phyloP scores from a whole-genome alignment of 2,329 filamentous ascomycete genomes.

The Corniculantispora saksenae region DNA sequence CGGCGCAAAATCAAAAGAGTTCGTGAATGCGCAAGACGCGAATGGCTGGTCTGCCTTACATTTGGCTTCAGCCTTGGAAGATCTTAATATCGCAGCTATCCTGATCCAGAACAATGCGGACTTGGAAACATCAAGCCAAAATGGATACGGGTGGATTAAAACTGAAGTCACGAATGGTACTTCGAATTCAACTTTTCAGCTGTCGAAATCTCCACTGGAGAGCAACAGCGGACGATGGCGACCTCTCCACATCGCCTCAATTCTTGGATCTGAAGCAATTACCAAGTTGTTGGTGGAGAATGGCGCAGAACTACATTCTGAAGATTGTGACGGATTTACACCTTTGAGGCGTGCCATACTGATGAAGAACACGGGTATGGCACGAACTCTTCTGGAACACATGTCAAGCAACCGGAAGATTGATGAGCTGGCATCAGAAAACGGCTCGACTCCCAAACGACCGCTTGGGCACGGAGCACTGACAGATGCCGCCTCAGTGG shows the following conservation, averaged over 20 bases:
- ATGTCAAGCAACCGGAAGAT: not conserved
- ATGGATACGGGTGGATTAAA: not conserved
- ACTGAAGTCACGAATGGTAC: not conserved
- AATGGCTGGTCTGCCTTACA: not conserved
- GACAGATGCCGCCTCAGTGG: not conserved
- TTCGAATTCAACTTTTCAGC: not conserved
- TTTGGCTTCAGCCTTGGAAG: not conserved
- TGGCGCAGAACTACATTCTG: not conserved
- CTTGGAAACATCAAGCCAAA: not conserved
- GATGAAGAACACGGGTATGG: not conserved
- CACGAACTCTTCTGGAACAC: not conserved
- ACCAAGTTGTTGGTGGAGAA: not conserved
- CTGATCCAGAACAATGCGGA: not conserved
- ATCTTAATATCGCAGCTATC: not conserved
- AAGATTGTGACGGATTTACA: not conserved
- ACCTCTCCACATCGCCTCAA: not conserved
- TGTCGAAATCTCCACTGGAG: not conserved
- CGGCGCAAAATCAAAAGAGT: not conserved
- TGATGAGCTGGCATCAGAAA: not conserved
- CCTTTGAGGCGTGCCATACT: not conserved
- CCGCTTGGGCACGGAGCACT: not conserved
- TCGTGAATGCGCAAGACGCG: not conserved
- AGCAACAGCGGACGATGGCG: not conserved
- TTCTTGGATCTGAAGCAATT: not conserved
- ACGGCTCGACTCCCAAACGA: not conserved